These are phyloP conservation scores for Lupinus albus DNA, from an alignment of 306 rosid species.

Conservation along the genomic window DNA sequence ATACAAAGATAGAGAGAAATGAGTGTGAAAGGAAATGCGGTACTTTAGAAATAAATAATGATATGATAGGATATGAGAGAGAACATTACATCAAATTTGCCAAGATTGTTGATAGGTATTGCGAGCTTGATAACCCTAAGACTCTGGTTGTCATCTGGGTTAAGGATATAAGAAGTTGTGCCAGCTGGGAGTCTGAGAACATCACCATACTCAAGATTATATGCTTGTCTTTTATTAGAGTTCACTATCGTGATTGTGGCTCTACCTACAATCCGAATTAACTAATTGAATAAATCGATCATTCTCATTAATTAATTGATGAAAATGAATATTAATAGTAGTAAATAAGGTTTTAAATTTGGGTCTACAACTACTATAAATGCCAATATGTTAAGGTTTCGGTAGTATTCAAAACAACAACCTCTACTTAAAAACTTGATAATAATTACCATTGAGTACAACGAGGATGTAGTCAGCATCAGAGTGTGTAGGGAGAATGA, in stretches of 20 bases:
- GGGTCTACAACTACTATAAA: too few relatives aligned
- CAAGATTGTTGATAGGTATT: slow-evolving; percentile 27
- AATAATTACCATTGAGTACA: slow-evolving; percentile 12
- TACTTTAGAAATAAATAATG: too few relatives aligned
- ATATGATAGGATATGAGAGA: neutral
- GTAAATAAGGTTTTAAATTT: too few relatives aligned
- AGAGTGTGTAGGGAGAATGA: slow-evolving; percentile 37
- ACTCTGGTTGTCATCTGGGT: slow-evolving; percentile 10
- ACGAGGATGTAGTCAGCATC: slow-evolving; percentile 42
- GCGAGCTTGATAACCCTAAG: slow-evolving; percentile 32
- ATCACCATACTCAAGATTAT: slow-evolving; percentile 37
- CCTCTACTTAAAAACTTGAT: too few relatives aligned
- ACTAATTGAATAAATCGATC: too few relatives aligned
- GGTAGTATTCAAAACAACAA: too few relatives aligned
- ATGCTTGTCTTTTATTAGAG: slow-evolving; percentile 11
- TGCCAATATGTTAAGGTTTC: too few relatives aligned
- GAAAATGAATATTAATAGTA: too few relatives aligned
- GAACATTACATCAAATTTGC: slow-evolving; percentile 4
- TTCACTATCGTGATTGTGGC: slow-evolving; percentile 13
- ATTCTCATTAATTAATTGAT: too few relatives aligned
- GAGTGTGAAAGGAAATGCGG: neutral
- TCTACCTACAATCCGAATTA: too few relatives aligned
- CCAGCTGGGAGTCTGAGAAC: slow-evolving; percentile 33
- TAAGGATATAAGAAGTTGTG: neutral
- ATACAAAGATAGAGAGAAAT: neutral